Base-by-base conservation (phyloP, 805 yeast species). In the Metschnikowia aberdeeniae region DNA sequence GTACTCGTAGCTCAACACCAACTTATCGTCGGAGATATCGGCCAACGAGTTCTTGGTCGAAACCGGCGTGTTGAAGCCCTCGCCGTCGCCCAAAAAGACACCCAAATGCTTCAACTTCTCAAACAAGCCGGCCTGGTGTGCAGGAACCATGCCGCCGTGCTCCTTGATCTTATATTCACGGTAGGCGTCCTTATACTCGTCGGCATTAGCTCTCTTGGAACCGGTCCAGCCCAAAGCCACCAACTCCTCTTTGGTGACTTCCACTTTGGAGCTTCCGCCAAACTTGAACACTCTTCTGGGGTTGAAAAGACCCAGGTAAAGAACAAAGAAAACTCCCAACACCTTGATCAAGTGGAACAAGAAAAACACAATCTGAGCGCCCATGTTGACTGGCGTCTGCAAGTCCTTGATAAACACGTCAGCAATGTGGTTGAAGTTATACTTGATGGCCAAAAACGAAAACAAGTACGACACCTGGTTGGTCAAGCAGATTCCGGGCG, bases 171-270 rank as follows among this genome's bases (percentile, higher is more conserved):
- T 75, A 55, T 66, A 68, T 41, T 82, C 80, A 57, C 92, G 80
- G 73, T 80, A 84, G 57, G 68, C 73, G 50, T 81, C 84, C 57
- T 78, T 78, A 75, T 84, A 92, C 51, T 81, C 89, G 33, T 80
- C 84, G 24, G 80, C 68, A 17, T 83, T 75, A 11, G 84, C 84
- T 54, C 82, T 82, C 64, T 82, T 84, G 20, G 93, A 77, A 43
- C 97, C 96, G n/a, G 97, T 89, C 98, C 98, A 93, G 40, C 98
- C 98, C 54, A 90, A 68, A 4, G 66, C 64, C 29, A 81, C 54
- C 55, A 90, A 75, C 47, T 77, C 71, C 13, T 83, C 88, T 49
- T 72, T 72, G 40, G 77, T 68, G 45, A 71, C 58, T 27, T 44
- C 51, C 38, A 73, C 54, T 11, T 55, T 59, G 6, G 66, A 56